Evolutionary conservation across 2,329 filamentous ascomycete species (phyloP).

Genomic region (Clonostachys solani): DNA sequence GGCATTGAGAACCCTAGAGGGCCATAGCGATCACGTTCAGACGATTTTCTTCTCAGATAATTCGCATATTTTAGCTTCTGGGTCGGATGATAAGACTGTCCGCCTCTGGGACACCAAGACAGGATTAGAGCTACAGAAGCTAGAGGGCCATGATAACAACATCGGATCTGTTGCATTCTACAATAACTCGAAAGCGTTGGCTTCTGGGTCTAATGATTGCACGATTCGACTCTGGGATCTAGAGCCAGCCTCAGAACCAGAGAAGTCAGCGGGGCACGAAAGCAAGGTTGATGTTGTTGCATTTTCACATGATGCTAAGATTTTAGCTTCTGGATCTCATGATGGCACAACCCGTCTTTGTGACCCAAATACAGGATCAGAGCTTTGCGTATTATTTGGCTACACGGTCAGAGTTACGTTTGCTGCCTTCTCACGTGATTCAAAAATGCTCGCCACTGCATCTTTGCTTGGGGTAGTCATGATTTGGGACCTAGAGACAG

Average conservation of each 20-base stretch:
- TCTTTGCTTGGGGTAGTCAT: conserved; percentile 5
- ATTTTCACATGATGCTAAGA: not conserved
- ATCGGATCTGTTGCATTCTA: too few relatives aligned
- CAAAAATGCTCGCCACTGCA: conserved; percentile 2
- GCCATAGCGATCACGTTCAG: not conserved
- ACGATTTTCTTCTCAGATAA: conserved; percentile 1
- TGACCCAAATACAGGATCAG: not conserved
- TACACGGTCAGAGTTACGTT: fast-evolving
- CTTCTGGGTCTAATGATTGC: not conserved
- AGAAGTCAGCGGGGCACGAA: too few relatives aligned
- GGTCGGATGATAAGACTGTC: conserved; percentile 1
- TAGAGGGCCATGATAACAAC: not conserved
- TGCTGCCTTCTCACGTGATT: not conserved
- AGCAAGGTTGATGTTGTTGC: not conserved
- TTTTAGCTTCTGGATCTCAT: not conserved
- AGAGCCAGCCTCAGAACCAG: not conserved
- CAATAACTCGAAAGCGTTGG: not conserved
- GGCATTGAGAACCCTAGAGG: not conserved
- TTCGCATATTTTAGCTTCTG: conserved; percentile 1
- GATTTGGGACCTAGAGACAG: conserved; percentile 6
- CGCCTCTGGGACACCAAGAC: conserved; percentile 6
- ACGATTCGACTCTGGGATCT: conserved; percentile 1
- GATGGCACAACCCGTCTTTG: conserved; percentile 1
- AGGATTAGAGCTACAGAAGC: conserved; percentile 2
- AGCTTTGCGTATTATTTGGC: not conserved